Evolutionary conservation across 176 grass and related monocot species (phyloP).

Genomic region (Pontederia paniculata): DNA sequence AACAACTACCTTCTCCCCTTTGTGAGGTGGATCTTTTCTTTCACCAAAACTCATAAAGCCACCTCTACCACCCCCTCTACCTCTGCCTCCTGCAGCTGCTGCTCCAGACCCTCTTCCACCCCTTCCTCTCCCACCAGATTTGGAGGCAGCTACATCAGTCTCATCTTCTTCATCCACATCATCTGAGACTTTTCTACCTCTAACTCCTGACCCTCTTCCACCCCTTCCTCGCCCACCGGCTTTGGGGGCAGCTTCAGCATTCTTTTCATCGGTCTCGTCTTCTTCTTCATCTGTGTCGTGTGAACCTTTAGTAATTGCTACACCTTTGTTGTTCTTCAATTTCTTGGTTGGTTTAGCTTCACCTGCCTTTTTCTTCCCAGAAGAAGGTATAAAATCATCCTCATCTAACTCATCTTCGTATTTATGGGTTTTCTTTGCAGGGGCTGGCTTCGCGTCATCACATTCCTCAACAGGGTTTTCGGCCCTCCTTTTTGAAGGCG

Average conservation of each 20-base stretch:
- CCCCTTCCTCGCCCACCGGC: neutral
- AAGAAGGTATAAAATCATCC: constrained; percentile 47
- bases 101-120: constrained; percentile 52
- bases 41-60: constrained; percentile 97
- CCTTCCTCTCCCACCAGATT: constrained; percentile 42
- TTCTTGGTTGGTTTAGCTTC: constrained; percentile 54
- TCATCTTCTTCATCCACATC: no score
- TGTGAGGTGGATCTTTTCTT: constrained; percentile 93
- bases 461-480: constrained; percentile 29
- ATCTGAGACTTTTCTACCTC: no score
- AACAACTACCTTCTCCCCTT: constrained; percentile 76
- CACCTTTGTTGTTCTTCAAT: constrained; percentile 35
- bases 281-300: constrained; percentile 28
- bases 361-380: constrained; percentile 36
- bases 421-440: constrained; percentile 38
- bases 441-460: constrained; percentile 42
- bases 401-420: constrained; percentile 31
- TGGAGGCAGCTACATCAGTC: no score
- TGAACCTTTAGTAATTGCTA: constrained; percentile 21
- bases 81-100: constrained; percentile 54
- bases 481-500: constrained; percentile 46
- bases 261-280: constrained; percentile 45
- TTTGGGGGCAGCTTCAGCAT: constrained; percentile 41
- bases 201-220: no score
- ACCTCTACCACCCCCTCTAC: constrained; percentile 78